Percentiles rank a stretch among this genome's conserved stretches.
Conservation (phyloP, 306 rosid species). For the Mimosa bimucronata region DNA sequence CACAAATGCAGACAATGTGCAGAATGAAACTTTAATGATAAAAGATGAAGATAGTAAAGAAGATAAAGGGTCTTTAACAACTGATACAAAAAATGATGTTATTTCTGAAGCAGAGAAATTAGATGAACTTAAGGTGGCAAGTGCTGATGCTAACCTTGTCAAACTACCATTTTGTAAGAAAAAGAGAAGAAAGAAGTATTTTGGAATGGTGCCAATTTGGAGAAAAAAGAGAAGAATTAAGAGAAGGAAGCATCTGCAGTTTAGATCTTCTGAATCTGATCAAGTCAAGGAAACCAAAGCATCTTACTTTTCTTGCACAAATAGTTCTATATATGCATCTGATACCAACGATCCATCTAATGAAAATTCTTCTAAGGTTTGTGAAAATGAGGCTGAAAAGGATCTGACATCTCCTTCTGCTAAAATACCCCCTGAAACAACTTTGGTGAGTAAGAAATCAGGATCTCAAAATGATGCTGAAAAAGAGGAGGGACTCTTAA, state of each 20-base stretch:
- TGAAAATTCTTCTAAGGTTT: constrained; percentile 23
- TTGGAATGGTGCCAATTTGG: constrained; percentile 1
- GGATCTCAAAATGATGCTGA: constrained; percentile 36
- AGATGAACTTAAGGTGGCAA: constrained; percentile 37
- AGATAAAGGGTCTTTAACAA: constrained; percentile 12
- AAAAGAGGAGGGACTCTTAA: constrained; percentile 42
- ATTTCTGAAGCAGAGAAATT: constrained; percentile 21
- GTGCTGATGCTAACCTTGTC: constrained; percentile 1
- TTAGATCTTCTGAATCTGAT: constrained; percentile 3
- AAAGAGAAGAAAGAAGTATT: constrained; percentile 41
- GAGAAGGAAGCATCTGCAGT: background rate
- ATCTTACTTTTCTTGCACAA: constrained; percentile 27
- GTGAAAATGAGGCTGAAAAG: constrained; percentile 41
- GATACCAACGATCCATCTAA: constrained; percentile 30
- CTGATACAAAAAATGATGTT: constrained; percentile 33
- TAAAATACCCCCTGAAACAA: constrained; percentile 27
- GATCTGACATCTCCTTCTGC: constrained; percentile 32
- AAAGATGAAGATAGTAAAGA: constrained; percentile 49
- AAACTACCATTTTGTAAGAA: constrained; percentile 32
- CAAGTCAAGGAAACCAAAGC: constrained; percentile 30
- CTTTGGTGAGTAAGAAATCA: constrained; percentile 32
- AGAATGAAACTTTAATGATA: constrained; percentile 31
- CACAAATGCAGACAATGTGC: constrained; percentile 41
- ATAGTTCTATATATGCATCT: constrained; percentile 24
- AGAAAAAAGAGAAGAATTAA: constrained; percentile 9